Evolutionary conservation across 805 yeast species (phyloP), one percentile per base, ranked within the genome.

Genomic region (Ogataea nitratoaversa): DNA sequence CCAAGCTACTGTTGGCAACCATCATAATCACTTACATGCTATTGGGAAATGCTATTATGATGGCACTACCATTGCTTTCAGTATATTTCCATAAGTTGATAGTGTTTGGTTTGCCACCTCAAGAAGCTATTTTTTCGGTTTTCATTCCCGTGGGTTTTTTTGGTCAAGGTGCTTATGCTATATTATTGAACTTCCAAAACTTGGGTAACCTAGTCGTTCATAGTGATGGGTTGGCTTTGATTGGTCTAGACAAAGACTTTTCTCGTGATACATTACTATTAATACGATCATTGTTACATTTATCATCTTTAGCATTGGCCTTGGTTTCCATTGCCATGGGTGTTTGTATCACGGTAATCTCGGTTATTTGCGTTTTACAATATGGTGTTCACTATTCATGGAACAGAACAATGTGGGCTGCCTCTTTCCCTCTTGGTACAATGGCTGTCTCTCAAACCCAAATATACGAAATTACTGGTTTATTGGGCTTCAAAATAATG

Each of bases 361-460:
- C 79, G 1, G 30, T 68, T 2, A 34, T 62, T 2, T 56, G 69
- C 19, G 60, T 67, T 2, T 8, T 61, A 1, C 49, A 53, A 17
- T 53, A 56, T 25, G 71, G 71, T 0, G 53, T 59, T 4, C 60
- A 59, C 16, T 49, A 43, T 16, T 40, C 48, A 24, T 80, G 78
- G 64, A 65, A 68, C 22, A 68, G 70, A 47, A 71, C 76, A 1
- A 78, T 79, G 78, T 85, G 96, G 96, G 79, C 89, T 14, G 75
- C 84, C 68, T 84, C 96, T 47, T 89, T 89, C 80, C 96, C 96
- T 4, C 53, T 88, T 51, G 96, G 96, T 2, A 86, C 95, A 0
- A 79, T 85, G 82, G 68, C 82, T 0, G 57, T 83, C 12, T 77
- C 87, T 2, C 71, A 77, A 42, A 59, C 67, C 8, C 73, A 77